Conservation (phyloP, 192 early-diverging fungal genomes). For the Entomortierella lignicola region DNA sequence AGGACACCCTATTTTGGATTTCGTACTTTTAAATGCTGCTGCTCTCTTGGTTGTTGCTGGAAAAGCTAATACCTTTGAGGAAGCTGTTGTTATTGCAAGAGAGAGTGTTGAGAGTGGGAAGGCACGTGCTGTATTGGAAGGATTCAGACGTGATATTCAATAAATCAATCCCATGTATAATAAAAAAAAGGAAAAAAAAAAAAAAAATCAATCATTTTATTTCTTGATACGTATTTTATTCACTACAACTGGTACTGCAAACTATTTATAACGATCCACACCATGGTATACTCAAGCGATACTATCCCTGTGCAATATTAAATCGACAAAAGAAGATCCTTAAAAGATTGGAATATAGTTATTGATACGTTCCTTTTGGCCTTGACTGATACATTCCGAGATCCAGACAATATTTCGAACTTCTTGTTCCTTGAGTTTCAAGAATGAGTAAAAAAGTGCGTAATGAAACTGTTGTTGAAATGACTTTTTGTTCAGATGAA, state of each 20-base stretch:
- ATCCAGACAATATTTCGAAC: constrained; percentile 99
- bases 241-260: too few relatives aligned
- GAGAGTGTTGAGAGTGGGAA: constrained; percentile 78
- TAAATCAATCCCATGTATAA: constrained; percentile 10
- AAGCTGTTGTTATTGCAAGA: constrained; percentile 83
- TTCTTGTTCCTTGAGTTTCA: constrained; percentile 98
- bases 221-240: not conserved
- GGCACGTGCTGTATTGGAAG: constrained; percentile 72
- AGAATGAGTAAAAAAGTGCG: constrained; percentile 94
- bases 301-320: too few relatives aligned
- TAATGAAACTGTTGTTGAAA: constrained; percentile 99
- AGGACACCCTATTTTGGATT: constrained; percentile 82
- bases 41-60: constrained; percentile 87
- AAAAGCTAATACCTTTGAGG: constrained; percentile 72
- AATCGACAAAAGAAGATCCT: too few relatives aligned
- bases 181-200: not conserved
- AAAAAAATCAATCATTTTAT: not conserved
- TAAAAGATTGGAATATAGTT: not conserved
- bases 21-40: constrained; percentile 93
- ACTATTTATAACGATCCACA: too few relatives aligned
- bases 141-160: constrained; percentile 66
- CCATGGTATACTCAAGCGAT: too few relatives aligned
- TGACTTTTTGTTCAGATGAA: constrained; percentile 90
- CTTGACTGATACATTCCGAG: constrained; percentile 60
- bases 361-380: not conserved